Percentiles rank a stretch among this genome's conserved stretches.
Evolutionary conservation across 192 early-diverging fungal genomes (phyloP).

Genomic region (Mortierella hygrophila): DNA sequence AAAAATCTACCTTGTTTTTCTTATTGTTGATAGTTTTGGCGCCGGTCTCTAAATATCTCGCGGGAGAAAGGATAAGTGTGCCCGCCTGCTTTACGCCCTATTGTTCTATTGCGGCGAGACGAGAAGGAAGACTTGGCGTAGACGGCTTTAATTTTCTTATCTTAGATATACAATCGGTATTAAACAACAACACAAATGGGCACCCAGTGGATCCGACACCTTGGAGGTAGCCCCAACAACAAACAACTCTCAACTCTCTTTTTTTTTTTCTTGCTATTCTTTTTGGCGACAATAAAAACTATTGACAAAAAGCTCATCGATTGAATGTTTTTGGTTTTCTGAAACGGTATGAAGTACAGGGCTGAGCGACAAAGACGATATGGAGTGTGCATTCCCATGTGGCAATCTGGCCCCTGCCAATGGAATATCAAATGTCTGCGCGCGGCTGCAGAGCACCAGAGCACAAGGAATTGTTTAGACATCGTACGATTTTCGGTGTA

Average conservation of each 20-base stretch:
- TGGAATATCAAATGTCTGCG: not conserved
- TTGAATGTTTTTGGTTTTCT: not conserved
- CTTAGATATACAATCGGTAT: not conserved
- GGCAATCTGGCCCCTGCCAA: not conserved
- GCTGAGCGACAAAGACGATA: not conserved
- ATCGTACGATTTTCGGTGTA: not conserved
- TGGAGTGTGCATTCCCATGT: too few relatives aligned
- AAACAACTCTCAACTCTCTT: not conserved
- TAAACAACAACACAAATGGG: not conserved
- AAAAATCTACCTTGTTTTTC: constrained; percentile 16
- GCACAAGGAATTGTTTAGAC: too few relatives aligned
- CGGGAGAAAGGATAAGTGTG: not conserved
- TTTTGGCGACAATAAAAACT: not conserved
- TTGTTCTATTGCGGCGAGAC: too few relatives aligned
- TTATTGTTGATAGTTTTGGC: constrained; percentile 29
- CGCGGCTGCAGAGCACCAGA: not conserved
- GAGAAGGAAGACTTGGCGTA: too few relatives aligned
- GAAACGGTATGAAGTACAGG: not conserved
- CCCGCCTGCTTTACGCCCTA: not conserved
- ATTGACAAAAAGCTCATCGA: not conserved
- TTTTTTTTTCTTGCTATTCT: not conserved
- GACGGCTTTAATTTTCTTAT: too few relatives aligned
- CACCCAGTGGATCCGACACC: not conserved
- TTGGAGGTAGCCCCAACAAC: too few relatives aligned
- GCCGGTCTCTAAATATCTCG: constrained; percentile 23